Evolutionary conservation across 371 early-diverging fungal species (phyloP).

Genomic region (Mortierella sp.): DNA sequence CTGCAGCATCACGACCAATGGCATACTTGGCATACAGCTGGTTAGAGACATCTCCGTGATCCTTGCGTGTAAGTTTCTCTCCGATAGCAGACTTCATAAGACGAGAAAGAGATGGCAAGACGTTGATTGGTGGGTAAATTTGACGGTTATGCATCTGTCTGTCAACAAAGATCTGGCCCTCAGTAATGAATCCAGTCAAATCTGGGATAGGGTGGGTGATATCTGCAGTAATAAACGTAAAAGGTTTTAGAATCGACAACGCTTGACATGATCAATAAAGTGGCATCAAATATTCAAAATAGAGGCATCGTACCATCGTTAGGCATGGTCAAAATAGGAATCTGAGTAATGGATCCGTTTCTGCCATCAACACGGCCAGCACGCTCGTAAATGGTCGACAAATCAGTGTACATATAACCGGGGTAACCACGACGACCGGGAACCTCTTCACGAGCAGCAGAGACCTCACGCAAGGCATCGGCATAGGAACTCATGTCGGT

Average conservation of each 20-base stretch:
- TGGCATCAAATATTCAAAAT: background rate
- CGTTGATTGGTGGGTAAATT: conserved; percentile 99
- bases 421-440: conserved; percentile 99
- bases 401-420: conserved; percentile 99
- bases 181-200: conserved; percentile 99
- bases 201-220: conserved; percentile 99
- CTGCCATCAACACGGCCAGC: conserved; percentile 99
- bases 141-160: conserved; percentile 99
- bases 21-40: conserved; percentile 99
- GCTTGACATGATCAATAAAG: too few species aligned
- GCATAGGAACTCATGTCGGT: conserved; percentile 99
- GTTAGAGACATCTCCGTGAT: conserved; percentile 99
- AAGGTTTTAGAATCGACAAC: too few species aligned
- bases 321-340: conserved; percentile 99
- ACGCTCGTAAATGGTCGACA: conserved; percentile 99
- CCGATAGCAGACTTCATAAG: conserved; percentile 99
- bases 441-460: conserved; percentile 99
- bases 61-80: conserved; percentile 99
- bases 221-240: conserved; percentile 66
- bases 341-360: conserved; percentile 99
- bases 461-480: conserved; percentile 99
- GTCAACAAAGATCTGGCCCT: conserved; percentile 99
- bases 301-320: conserved; percentile 94
- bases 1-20: conserved; percentile 99
- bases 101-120: conserved; percentile 99